Conservation (phyloP, 768 basidiomycete genomes). For the Panaeolus cyanescens region DNA sequence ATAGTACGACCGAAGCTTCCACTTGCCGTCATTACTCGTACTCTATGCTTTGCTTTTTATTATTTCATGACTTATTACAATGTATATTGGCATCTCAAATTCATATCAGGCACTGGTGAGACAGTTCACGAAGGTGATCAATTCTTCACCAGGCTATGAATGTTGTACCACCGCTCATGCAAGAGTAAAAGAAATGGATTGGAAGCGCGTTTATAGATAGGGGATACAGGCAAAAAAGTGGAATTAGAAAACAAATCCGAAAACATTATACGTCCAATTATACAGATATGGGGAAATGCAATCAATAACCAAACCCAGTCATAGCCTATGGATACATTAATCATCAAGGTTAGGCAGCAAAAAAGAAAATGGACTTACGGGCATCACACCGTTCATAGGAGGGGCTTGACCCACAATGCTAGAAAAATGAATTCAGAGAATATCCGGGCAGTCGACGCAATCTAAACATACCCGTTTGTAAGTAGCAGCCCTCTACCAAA, state of each 20-base stretch:
- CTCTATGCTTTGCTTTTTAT: neutral
- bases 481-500: conserved; percentile 59
- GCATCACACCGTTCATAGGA: conserved; percentile 70
- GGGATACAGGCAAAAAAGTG: neutral
- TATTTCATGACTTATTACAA: neutral
- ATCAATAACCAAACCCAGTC: conserved; percentile 61
- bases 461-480: conserved; percentile 65
- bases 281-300: conserved; percentile 27
- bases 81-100: neutral
- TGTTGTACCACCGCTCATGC: neutral
- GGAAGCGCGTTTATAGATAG: neutral
- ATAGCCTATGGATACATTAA: conserved; percentile 41
- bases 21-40: neutral
- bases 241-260: conserved; percentile 18
- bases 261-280: conserved; percentile 32
- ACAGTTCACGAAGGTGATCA: neutral
- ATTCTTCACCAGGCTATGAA: neutral
- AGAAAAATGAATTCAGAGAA: conserved; percentile 13
- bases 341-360: neutral
- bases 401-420: conserved; percentile 70
- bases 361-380: conserved; percentile 47
- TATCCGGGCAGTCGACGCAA: neutral
- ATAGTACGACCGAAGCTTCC: neutral
- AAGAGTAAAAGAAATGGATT: neutral
- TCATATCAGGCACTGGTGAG: neutral